These are phyloP conservation scores for Carex scoparia DNA, from an alignment of 176 grass and related monocot genomes.

Conservation along the genomic window DNA sequence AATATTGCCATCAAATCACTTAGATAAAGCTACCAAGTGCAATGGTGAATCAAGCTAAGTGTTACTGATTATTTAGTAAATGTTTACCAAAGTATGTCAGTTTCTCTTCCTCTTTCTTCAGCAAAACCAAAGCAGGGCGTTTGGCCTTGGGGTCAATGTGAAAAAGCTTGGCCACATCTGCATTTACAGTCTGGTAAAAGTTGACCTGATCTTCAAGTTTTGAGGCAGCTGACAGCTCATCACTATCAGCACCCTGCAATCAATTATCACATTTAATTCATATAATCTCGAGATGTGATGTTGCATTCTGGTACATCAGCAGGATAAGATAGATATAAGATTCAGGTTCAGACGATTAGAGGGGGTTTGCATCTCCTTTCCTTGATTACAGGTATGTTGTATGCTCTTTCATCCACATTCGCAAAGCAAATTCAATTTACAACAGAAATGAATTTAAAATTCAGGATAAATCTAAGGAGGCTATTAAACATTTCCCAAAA, in stretches of 20 bases:
- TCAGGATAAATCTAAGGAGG: neutral
- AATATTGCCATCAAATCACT: neutral
- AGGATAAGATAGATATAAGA: neutral
- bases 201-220: conserved; percentile 74
- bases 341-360: neutral
- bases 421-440: neutral
- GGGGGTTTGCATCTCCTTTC: neutral
- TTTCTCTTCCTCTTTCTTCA: conserved; percentile 93
- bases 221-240: conserved; percentile 78
- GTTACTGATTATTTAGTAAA: neutral
- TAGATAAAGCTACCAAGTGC: neutral
- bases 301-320: neutral
- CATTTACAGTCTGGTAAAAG: conserved; percentile 74
- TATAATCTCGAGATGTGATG: neutral
- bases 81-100: conserved; percentile 66
- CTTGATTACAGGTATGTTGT: neutral
- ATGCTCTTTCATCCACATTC: neutral
- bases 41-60: neutral
- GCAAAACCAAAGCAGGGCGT: conserved; percentile 53
- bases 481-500: neutral
- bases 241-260: conserved; percentile 54
- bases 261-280: neutral
- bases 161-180: conserved; percentile 80
- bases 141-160: conserved; percentile 63
- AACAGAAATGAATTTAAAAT: neutral